Evolutionary conservation across 495 filamentous ascomycete species (phyloP), one percentile per base, ranked within the genome.

Genomic region (Lindgomyces ingoldianus): DNA sequence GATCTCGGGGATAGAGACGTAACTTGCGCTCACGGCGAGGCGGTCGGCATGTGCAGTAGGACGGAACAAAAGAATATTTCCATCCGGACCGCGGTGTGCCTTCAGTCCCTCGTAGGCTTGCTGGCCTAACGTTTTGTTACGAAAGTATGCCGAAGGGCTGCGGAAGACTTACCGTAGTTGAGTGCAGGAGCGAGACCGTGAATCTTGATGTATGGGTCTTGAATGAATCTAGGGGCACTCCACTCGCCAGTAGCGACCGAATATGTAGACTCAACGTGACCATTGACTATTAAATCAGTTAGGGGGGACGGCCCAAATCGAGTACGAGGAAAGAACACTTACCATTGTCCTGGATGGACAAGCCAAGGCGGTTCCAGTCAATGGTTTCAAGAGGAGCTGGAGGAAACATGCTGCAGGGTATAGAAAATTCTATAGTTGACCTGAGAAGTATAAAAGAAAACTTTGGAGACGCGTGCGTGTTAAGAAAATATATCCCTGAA

Each of bases 131-230:
- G n/a, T n/a, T n/a, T n/a, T n/a, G n/a, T n/a, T n/a, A n/a, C n/a
- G n/a, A n/a, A n/a, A n/a, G n/a, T n/a, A n/a, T n/a, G n/a, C n/a
- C n/a, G n/a, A n/a, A n/a, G n/a, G n/a, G n/a, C n/a, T n/a, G n/a
- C n/a, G n/a, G n/a, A n/a, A n/a, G n/a, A n/a, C n/a, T n/a, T n/a
- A n/a, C 73, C 79, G 68, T 81, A 82, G 70, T 81, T 81, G 6
- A 82, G 69, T 26, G 67, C 78, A 1, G 80, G 77, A 19, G 76
- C 71, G 11, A 82, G 74, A 50, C 79, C 80, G 54, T 78, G 76
- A 39, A 80, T 68, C 1, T 69, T 70, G 0, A 82, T 62, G 62
- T 72, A 77, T 1, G 76, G 77, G 66, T 78, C 75, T n/a, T 68
- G 22, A 22, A 81, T 75, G 64, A 81, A 78, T 39, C 64, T 53